Percentiles rank a stretch among this genome's conserved stretches.
These are phyloP conservation scores for Aciculosporium take DNA, from an alignment of 2,329 filamentous ascomycete species.

Conservation along the genomic window DNA sequence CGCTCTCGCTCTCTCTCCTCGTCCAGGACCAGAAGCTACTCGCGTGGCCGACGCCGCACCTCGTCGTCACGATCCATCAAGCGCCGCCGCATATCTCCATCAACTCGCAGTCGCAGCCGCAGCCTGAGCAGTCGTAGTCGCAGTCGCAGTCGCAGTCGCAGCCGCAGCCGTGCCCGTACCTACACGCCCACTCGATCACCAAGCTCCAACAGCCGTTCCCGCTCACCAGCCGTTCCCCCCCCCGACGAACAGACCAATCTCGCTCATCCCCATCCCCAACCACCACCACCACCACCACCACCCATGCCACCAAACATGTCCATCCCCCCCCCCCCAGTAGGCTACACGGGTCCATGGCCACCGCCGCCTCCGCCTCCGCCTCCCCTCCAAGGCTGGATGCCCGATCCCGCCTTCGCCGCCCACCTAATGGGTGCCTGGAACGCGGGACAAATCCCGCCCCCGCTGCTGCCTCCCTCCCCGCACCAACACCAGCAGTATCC, in stretches of 20 bases:
- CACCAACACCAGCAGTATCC: conserved; percentile 3
- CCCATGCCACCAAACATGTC: conserved; percentile 5
- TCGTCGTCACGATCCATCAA: conserved; percentile 18
- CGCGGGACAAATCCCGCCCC: conserved; percentile 9
- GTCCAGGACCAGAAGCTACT: conserved; percentile 12
- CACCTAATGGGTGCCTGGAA: conserved; percentile 17
- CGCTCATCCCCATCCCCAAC: conserved; percentile 10
- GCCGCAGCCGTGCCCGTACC: conserved; percentile 11
- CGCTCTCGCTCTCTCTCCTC: conserved; percentile 16
- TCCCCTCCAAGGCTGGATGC: conserved; percentile 14
- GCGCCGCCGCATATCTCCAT: conserved; percentile 15
- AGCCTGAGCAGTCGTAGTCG: conserved; percentile 12
- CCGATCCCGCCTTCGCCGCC: conserved; percentile 14
- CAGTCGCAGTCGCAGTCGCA: conserved; percentile 12
- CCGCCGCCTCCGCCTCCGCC: conserved; percentile 15
- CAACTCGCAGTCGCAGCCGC: conserved; percentile 11
- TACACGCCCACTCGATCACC: conserved; percentile 13
- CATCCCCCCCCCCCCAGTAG: conserved; percentile 21
- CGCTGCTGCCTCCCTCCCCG: conserved; percentile 7
- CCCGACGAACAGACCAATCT: background rate
- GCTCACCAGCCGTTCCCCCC: conserved; percentile 9
- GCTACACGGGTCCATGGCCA: conserved; percentile 29
- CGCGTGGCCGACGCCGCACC: conserved; percentile 16
- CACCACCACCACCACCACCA: conserved; percentile 8
- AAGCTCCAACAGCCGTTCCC: conserved; percentile 11